These are phyloP conservation scores for Cordyceps farinosa DNA, from an alignment of 2,329 filamentous ascomycete genomes.

Conservation along the genomic window DNA sequence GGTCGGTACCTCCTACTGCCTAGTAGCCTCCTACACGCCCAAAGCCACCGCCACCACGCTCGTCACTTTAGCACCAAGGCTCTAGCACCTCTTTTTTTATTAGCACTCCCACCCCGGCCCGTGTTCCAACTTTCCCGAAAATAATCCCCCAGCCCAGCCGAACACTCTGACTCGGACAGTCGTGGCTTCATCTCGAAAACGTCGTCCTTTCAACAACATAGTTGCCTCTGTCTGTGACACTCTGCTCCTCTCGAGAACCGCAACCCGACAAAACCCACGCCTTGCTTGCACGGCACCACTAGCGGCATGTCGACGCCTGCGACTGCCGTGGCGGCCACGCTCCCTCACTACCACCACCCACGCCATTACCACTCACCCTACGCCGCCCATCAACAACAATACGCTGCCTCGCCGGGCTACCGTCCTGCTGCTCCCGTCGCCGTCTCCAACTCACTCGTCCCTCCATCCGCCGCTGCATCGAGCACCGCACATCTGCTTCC, in stretches of 20 bases:
- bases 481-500: constrained; percentile 23
- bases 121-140: constrained; percentile 13
- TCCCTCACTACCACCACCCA: constrained; percentile 65
- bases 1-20: no score
- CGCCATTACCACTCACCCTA: constrained; percentile 60
- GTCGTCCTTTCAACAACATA: constrained; percentile 1
- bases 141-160: neutral
- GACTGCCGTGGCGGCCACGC: constrained; percentile 64
- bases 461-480: constrained; percentile 26
- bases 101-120: neutral
- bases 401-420: constrained; percentile 25
- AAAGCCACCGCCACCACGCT: neutral
- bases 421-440: constrained; percentile 14
- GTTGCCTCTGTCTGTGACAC: neutral
- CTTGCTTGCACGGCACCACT: constrained; percentile 4
- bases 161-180: constrained; percentile 3
- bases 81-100: neutral
- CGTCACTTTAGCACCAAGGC: neutral
- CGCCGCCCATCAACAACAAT: constrained; percentile 32
- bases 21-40: neutral
- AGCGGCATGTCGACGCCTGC: constrained; percentile 74
- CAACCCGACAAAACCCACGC: neutral
- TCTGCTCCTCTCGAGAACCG: neutral
- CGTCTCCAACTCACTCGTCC: constrained; percentile 30
- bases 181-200: neutral